Percentiles rank a stretch among this genome's conserved stretches.
phyloP scores from a whole-genome alignment of 129 eudicot genomes.

The Artemisia tridentata region DNA sequence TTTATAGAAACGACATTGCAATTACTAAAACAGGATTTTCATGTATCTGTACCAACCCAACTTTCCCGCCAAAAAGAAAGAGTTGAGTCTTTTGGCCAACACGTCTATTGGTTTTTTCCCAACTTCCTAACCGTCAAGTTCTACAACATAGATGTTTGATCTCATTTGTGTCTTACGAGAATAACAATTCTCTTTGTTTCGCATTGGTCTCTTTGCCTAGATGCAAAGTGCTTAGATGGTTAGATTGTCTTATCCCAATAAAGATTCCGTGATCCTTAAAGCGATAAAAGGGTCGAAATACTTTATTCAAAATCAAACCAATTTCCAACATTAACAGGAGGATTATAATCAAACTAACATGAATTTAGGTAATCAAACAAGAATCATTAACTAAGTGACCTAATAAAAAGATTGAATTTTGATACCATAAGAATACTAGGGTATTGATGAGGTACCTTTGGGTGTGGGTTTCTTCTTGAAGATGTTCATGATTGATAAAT shows the following conservation, averaged over 20 bases:
- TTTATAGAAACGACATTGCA: background rate
- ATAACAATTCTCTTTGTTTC: too few species aligned
- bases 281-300: too few species aligned
- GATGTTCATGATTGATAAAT: constrained; percentile 48
- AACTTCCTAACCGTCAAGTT: too few species aligned
- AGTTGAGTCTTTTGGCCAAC: too few species aligned
- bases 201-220: too few species aligned
- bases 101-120: too few species aligned
- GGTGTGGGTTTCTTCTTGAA: constrained; percentile 92
- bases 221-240: too few species aligned
- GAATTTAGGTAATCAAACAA: constrained; percentile 3
- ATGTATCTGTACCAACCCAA: too few species aligned
- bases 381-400: background rate
- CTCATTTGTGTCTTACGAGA: too few species aligned
- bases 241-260: background rate
- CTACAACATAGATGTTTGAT: too few species aligned
- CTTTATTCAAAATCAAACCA: background rate
- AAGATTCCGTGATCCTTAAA: background rate
- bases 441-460: constrained; percentile 56
- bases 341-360: constrained; percentile 14
- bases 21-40: background rate
- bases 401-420: constrained; percentile 3
- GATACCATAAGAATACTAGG: constrained; percentile 21
- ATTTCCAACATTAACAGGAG: background rate
- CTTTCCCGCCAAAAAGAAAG: too few species aligned